These are phyloP conservation scores for Talaromyces pinophilus DNA, from an alignment of 2,329 filamentous ascomycete species.

Conservation along the genomic window DNA sequence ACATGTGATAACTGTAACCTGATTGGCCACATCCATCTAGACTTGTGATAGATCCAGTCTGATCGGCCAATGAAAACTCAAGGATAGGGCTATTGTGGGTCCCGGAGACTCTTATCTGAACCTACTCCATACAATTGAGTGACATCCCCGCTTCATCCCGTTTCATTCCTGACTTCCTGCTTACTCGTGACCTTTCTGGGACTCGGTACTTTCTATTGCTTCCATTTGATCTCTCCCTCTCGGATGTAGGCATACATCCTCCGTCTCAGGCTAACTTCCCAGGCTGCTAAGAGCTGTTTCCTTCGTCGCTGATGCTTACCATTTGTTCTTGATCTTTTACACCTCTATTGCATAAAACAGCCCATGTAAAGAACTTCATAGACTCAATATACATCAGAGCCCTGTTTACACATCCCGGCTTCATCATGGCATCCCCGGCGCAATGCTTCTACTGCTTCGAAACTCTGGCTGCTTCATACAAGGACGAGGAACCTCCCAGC, in stretches of 20 bases:
- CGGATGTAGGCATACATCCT: background rate
- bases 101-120: background rate
- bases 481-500: slow-evolving; percentile 65
- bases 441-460: slow-evolving; percentile 97
- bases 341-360: background rate
- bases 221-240: background rate
- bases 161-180: background rate
- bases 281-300: background rate
- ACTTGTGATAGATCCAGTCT: slow-evolving; percentile 1
- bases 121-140: background rate
- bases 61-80: background rate
- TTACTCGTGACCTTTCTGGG: background rate
- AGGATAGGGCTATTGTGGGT: background rate
- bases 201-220: too few species aligned
- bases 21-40: slow-evolving; percentile 3
- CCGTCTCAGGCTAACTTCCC: background rate
- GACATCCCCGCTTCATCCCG: slow-evolving; percentile 7
- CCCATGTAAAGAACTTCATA: slow-evolving; percentile 3
- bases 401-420: background rate
- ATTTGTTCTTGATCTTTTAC: background rate
- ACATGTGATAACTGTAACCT: slow-evolving; percentile 5
- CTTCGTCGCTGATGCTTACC: too few species aligned
- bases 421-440: slow-evolving; percentile 73
- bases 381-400: slow-evolving; percentile 1
- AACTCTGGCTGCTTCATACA: slow-evolving; percentile 72